Evolutionary conservation across 2,329 filamentous ascomycete species (phyloP).

Genomic region (Verticillium nonalfalfae): DNA sequence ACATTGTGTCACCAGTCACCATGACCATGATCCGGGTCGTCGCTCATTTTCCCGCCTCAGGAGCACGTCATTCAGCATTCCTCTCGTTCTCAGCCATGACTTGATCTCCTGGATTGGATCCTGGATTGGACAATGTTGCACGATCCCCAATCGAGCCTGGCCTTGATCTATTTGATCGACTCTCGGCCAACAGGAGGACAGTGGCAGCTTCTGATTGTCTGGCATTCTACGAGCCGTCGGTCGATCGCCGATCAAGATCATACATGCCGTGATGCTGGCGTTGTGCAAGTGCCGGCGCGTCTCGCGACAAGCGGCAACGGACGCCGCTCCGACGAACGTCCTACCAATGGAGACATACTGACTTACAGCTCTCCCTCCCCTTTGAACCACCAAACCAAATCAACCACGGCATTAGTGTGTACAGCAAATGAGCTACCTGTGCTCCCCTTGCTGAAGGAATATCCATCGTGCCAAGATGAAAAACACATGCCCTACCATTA

Average conservation of each 20-base stretch:
- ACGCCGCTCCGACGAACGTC: neutral
- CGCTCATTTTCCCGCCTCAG: neutral
- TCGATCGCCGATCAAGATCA: neutral
- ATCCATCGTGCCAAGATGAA: constrained; percentile 49
- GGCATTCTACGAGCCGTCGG: neutral
- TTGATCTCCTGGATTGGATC: neutral
- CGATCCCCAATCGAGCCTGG: neutral
- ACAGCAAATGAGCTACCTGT: constrained; percentile 46
- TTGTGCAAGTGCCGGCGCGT: neutral
- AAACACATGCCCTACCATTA: constrained; percentile 41
- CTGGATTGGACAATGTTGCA: neutral
- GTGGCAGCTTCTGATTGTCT: neutral
- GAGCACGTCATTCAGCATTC: neutral
- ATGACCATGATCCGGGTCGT: neutral
- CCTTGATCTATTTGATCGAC: neutral
- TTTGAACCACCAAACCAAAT: neutral
- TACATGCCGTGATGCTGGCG: neutral
- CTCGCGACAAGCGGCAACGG: neutral
- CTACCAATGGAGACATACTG: neutral
- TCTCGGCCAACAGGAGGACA: neutral
- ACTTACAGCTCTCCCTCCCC: neutral
- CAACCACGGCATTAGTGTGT: constrained; percentile 51
- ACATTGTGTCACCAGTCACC: neutral
- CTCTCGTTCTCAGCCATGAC: neutral
- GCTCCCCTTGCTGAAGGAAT: constrained; percentile 51